Conservation (phyloP, 2,329 filamentous ascomycete species). For the Bimuria novae-zelandiae region DNA sequence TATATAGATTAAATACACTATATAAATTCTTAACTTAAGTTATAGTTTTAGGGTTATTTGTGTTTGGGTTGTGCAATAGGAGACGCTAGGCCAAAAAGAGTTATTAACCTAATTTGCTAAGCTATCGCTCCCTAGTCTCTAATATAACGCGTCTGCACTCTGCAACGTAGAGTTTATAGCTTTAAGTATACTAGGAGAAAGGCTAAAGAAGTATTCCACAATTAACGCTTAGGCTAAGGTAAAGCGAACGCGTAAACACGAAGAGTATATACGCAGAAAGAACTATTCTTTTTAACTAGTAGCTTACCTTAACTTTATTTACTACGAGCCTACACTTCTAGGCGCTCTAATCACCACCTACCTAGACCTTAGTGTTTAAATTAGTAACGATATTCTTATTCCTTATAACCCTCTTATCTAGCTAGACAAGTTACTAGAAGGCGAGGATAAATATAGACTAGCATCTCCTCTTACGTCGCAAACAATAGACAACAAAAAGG, state of each 20-base stretch:
- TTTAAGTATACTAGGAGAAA: not conserved
- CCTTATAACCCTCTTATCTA: constrained; percentile 4
- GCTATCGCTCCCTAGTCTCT: not conserved
- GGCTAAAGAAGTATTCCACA: not conserved
- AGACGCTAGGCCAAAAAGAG: no score
- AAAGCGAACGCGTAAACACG: not conserved
- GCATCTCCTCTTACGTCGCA: not conserved
- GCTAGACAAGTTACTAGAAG: constrained; percentile 3
- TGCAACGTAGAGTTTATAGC: not conserved
- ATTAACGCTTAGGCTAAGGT: not conserved
- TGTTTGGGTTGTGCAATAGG: not conserved
- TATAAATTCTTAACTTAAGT: not conserved
- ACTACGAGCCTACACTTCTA: not conserved
- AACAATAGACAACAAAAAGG: not conserved
- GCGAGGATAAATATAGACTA: not conserved
- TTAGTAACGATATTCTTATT: constrained; percentile 3
- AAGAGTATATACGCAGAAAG: constrained; percentile 2
- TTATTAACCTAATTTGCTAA: not conserved
- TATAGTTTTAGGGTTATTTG: not conserved
- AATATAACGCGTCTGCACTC: not conserved
- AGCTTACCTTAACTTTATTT: constrained; percentile 2
- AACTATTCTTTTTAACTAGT: not conserved
- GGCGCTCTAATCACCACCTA: not conserved
- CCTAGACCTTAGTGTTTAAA: constrained; percentile 6
- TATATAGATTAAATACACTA: no score